A percentile compares a stretch with the other conserved stretches of the same genome.
Conservation (phyloP, 2,329 filamentous ascomycete genomes). For the Aspergillus clavatus region DNA sequence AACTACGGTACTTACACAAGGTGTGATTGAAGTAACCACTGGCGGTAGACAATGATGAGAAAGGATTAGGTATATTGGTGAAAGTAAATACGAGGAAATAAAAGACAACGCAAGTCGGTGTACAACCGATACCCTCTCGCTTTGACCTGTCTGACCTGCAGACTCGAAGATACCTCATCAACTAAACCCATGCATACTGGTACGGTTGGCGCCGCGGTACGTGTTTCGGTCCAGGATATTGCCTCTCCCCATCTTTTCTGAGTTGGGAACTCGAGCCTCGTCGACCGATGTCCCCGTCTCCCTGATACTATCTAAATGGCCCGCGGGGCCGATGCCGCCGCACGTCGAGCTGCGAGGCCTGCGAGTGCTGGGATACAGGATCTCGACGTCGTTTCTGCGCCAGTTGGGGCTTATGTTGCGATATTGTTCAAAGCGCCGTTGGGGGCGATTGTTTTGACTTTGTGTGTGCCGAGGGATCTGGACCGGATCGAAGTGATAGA, state of each 20-base stretch:
- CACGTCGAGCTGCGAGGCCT: constrained; percentile 32
- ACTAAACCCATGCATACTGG: constrained; percentile 17
- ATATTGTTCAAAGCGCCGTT: constrained; percentile 16
- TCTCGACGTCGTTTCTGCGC: constrained; percentile 29
- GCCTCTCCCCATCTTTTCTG: constrained; percentile 12
- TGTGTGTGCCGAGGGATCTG: constrained; percentile 24
- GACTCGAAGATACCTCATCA: constrained; percentile 12
- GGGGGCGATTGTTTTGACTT: constrained; percentile 25
- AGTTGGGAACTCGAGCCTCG: constrained; percentile 12
- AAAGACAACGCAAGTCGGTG: not conserved
- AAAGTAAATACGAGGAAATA: constrained; percentile 2
- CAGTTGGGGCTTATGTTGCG: constrained; percentile 19
- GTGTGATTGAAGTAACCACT: no score
- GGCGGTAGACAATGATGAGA: no score
- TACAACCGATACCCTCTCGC: not conserved
- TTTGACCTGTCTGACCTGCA: constrained; percentile 19
- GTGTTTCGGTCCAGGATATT: constrained; percentile 17
- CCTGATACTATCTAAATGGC: constrained; percentile 30
- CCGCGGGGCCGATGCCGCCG: constrained; percentile 16
- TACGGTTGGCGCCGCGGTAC: constrained; percentile 30
- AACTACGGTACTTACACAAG: no score
- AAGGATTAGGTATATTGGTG: not conserved
- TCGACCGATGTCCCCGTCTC: constrained; percentile 28
- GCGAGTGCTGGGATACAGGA: constrained; percentile 33
- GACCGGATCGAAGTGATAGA: constrained; percentile 25